A percentile compares a stretch with the other conserved stretches of the same genome.
Evolutionary conservation across 2,329 filamentous ascomycete genomes (phyloP).

Genomic region (Periconia macrospinosa): DNA sequence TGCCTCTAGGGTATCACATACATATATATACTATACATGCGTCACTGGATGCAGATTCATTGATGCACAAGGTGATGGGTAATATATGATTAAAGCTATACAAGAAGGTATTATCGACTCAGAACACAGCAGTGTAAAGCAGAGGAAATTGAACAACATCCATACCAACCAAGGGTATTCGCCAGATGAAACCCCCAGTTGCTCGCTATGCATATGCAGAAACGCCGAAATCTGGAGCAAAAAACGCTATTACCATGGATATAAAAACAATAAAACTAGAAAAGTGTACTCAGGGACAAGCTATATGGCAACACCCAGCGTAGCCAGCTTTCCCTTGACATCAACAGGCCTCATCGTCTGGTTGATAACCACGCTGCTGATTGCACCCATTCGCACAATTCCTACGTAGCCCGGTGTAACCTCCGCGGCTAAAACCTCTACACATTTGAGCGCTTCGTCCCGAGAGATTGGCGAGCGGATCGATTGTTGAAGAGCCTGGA

Average conservation of each 20-base stretch:
- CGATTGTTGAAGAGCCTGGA: constrained; percentile 50
- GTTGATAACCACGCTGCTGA: constrained; percentile 50
- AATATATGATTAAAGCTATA: too few relatives aligned
- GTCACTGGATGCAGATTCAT: too few relatives aligned
- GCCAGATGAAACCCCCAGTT: not conserved
- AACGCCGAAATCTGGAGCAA: not conserved
- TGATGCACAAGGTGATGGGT: too few relatives aligned
- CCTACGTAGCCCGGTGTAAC: constrained; percentile 49
- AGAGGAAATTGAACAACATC: not conserved
- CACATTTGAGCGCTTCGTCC: constrained; percentile 48
- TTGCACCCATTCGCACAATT: constrained; percentile 40
- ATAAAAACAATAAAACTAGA: not conserved
- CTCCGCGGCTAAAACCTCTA: constrained; percentile 48
- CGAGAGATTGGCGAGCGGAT: constrained; percentile 49
- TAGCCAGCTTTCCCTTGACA: constrained; percentile 34
- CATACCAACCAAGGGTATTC: not conserved
- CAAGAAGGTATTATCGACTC: too few relatives aligned
- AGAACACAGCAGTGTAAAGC: not conserved
- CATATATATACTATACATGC: too few relatives aligned
- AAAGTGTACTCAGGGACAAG: not conserved
- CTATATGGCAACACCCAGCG: constrained; percentile 24
- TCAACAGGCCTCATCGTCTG: constrained; percentile 35
- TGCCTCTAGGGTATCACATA: too few relatives aligned
- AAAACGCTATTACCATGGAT: not conserved
- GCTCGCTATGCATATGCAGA: not conserved